Evolutionary conservation across 768 basidiomycete genomes (phyloP).

Genomic region (Dioszegia crocea): DNA sequence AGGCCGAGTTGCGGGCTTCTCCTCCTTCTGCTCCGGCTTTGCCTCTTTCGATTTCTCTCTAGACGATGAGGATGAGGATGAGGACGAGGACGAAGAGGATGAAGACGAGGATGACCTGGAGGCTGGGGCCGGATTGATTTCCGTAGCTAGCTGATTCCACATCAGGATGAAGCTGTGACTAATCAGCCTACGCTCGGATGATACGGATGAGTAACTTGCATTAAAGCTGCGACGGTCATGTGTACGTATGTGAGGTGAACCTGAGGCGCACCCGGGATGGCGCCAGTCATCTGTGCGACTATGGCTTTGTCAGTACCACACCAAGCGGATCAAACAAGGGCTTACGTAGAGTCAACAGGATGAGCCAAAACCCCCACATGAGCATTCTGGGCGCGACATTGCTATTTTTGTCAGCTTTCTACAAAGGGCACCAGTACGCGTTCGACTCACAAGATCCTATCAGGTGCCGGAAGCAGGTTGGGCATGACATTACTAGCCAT

Average conservation of each 20-base stretch:
- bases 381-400: constrained; percentile 31
- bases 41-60: constrained; percentile 26
- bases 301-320: background rate
- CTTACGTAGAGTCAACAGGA: constrained; percentile 36
- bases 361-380: constrained; percentile 34
- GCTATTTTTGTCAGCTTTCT: constrained; percentile 17
- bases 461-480: constrained; percentile 24
- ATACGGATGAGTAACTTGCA: constrained; percentile 18
- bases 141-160: constrained; percentile 40
- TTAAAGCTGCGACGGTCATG: constrained; percentile 33
- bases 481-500: constrained; percentile 35
- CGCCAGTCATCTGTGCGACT: constrained; percentile 31
- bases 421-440: background rate
- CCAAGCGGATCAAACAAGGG: background rate
- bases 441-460: constrained; percentile 24
- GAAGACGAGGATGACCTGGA: constrained; percentile 16
- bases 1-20: constrained; percentile 9
- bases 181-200: background rate
- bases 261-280: constrained; percentile 33
- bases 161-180: constrained; percentile 19
- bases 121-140: constrained; percentile 10
- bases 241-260: constrained; percentile 45
- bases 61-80: constrained; percentile 17
- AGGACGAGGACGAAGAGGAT: constrained; percentile 16
- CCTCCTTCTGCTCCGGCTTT: constrained; percentile 15